Base-by-base conservation (phyloP, 306 rosid species). In the Acmispon strigosus region DNA sequence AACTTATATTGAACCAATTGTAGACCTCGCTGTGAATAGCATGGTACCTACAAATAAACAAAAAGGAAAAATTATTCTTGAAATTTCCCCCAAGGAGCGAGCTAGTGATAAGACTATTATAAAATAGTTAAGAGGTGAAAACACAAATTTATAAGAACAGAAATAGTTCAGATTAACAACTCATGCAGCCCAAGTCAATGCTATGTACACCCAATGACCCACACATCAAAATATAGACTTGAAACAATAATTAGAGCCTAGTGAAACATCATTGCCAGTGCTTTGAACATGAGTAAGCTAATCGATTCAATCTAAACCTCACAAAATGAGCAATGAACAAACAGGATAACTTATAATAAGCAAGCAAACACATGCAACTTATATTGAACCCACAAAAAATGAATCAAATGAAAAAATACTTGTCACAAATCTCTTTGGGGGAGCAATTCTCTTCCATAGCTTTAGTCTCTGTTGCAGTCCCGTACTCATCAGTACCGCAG, bases 401-500 rank as follows among this genome's bases (percentile, higher is more conserved):
- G 50, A n/a, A 71, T 49, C 4, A 42, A 8, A n/a, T n/a, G n/a
- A 27, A 36, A 76, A 88, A 19, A 13, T 80, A 94, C 99, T 91
- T 94, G 82, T 94, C 97, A 68, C 99, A 94, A 62, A 94, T 94
- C 77, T 94, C 86, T 60, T 89, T 79, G 11, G 98, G 96, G 58
- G 96, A 87, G 69, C 95, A 87, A 2, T 89, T 89, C 87, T 94
- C 98, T 74, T 94, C 98, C 86, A 94, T 5, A 54, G 98, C 98
- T 63, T 94, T 94, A 10, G 98, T 94, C 84, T 94, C 98, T 1
- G 98, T 90, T 1, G 97, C 96, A 0, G 98, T 94, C 0, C 98
- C 98, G 12, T 94, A 94, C 79, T 90, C 97, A 63, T 90, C 97
- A 1, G 98, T 90, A 15, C 98, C 98, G 34, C 98, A 94, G 1